phyloP scores from a whole-genome alignment of 2,329 filamentous ascomycete genomes.

The Immersiporthe knoxdaviesiana region DNA sequence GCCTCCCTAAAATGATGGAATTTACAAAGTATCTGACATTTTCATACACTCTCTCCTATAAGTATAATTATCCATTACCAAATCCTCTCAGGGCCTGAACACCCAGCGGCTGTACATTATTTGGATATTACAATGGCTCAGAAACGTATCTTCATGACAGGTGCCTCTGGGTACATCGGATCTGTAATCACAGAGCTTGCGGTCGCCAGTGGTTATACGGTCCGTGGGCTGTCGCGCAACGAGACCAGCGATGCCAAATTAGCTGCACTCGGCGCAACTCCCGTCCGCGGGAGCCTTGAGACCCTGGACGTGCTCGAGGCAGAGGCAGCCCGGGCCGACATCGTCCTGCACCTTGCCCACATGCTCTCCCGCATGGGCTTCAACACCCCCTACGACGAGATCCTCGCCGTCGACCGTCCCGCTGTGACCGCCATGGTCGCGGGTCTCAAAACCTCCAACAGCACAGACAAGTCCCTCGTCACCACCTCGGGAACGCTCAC shows the following conservation, averaged over 20 bases:
- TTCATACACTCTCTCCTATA: no score
- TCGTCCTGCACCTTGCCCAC: slow-evolving; percentile 48
- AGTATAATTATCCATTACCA: background rate
- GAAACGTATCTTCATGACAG: slow-evolving; percentile 43
- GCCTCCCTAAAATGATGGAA: background rate
- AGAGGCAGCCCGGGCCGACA: slow-evolving; percentile 45
- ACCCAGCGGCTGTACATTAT: no score
- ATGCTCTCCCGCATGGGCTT: slow-evolving; percentile 24
- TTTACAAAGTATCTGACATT: no score
- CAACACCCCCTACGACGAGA: slow-evolving; percentile 31
- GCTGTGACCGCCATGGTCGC: slow-evolving; percentile 43
- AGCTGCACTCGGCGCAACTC: slow-evolving; percentile 41
- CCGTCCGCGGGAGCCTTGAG: slow-evolving; percentile 45
- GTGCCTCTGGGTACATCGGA: slow-evolving; percentile 46
- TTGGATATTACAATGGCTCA: background rate
- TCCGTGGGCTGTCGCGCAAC: slow-evolving; percentile 43
- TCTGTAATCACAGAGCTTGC: slow-evolving; percentile 24
- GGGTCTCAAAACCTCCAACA: slow-evolving; percentile 37
- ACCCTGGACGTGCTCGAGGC: slow-evolving; percentile 42
- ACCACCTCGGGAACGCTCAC: slow-evolving; percentile 40
- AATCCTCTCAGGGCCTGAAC: background rate
- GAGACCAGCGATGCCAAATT: slow-evolving; percentile 40
- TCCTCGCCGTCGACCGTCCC: slow-evolving; percentile 38
- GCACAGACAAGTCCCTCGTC: slow-evolving; percentile 38
- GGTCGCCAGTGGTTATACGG: slow-evolving; percentile 43